Evolutionary conservation across 768 basidiomycete genomes (phyloP), one percentile per base, ranked within the genome.

Genomic region (Rhodotorula kratochvilovae): DNA sequence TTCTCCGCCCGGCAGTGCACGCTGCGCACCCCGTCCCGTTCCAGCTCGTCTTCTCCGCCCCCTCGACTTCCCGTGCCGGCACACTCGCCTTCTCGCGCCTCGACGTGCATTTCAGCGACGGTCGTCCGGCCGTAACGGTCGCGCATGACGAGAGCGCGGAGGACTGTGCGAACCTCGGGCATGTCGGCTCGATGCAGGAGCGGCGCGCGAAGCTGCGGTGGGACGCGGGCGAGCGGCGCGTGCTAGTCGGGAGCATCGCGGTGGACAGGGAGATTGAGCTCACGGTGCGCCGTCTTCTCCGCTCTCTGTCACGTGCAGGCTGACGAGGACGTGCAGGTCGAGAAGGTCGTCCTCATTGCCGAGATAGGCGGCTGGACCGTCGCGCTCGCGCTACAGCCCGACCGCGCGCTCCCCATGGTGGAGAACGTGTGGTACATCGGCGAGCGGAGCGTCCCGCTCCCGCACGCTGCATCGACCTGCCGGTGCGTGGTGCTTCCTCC

Each of bases 11-110:
- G 0, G 84, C 87, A 67, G 85, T 87, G 35, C 83, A 84, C 62
- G 84, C 93, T 10, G 85, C 83, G 17, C 85, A 87, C 71, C 78
- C 81, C 6, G 85, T 85, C 0, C 85, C 90, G 0, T 96, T 91
- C 80, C 93, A 97, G 79, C 76, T 96, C 15, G 81, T 83, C 15
- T 78, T 96, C 42, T 80, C 82, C 4, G 85, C 89, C 1, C 86
- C 87, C 0, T 76, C 79, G 0, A 76, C 80, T 7, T 81, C 85
- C 21, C 78, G 83, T 0, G 82, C 91, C 29, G 83, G 85, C 10
- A 81, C 82, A 0, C 81, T 95, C 25, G 85, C 88, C 0, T 86
- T 96, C 76, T 78, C 84, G 0, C 84, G 85, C 2, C 77, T 93
- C 21, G 79, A 82, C 3, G 82, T 96, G 12, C 80, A 85, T 53